Conservation (phyloP, 805 yeast species). For the Pichia exigua region DNA sequence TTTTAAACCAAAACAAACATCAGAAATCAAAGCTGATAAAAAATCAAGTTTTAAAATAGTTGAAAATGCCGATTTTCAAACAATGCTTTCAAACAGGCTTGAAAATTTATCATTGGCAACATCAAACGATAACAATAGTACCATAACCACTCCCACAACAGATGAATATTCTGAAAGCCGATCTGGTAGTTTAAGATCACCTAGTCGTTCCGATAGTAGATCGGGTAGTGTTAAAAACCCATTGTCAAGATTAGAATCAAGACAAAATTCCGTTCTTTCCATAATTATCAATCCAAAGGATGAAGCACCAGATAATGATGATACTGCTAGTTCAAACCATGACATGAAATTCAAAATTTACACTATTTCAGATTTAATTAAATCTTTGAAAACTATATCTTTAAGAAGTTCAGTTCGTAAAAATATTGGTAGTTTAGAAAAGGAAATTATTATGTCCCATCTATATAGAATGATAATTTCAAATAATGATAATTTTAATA, state of each 20-base stretch:
- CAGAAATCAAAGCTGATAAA: background rate
- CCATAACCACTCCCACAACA: background rate
- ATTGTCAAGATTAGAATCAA: constrained; percentile 18
- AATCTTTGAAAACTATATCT: constrained; percentile 31
- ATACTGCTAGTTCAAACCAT: background rate
- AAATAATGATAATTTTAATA: constrained; percentile 24
- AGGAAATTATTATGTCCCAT: constrained; percentile 42
- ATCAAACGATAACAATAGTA: background rate
- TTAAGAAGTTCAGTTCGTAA: constrained; percentile 21
- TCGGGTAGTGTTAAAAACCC: constrained; percentile 9
- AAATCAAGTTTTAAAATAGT: background rate
- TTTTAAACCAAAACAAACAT: background rate
- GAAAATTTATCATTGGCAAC: background rate
- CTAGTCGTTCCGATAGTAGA: background rate
- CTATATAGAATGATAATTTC: constrained; percentile 39
- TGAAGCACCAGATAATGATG: constrained; percentile 5
- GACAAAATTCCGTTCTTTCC: constrained; percentile 23
- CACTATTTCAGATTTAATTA: constrained; percentile 38
- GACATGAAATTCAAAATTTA: constrained; percentile 13
- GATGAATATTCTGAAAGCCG: background rate
- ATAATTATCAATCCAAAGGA: constrained; percentile 17
- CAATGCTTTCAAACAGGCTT: constrained; percentile 4
- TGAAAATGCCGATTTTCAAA: constrained; percentile 3
- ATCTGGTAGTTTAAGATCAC: background rate
- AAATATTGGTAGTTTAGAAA: constrained; percentile 27